Evolutionary conservation across 179 eudicot genomes (phyloP), one percentile per base, ranked within the genome.

Genomic region (Spinacia oleracea): DNA sequence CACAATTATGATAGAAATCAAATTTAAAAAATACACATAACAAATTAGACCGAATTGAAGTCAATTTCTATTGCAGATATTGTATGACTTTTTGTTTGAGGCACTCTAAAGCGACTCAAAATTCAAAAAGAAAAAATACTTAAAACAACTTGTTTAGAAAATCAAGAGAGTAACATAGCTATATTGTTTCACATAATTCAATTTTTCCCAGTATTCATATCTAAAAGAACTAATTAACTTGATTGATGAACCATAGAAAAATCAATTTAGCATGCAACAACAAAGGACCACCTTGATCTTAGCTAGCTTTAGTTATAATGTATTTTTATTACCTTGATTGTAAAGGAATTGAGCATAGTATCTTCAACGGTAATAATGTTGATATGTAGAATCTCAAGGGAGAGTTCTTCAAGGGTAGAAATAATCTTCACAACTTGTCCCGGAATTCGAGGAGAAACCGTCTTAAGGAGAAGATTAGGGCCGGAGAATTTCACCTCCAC

Each of bases 401-500:
- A 87, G 27, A 96, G 86, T 53, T 91, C 91, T 74, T 93, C 91
- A 0, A 96, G 81, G 9, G 91, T 83, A 0, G 93, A 80, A 9
- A 93, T 80, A 21, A 96, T 92, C 92, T 93, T 93, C 73, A 81
- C 74, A 29, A 87, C 91, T 74, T 93, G 98, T 32, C 99, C 96
- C 0, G 89, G 94, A 16, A 93, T 88, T 63, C 86, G 81, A 16
- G 82, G 83, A n/a, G 99, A 96, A 10, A 79, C 80, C 6, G 97
- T 96, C 84, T 90, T 93, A 2, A 96, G 51, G 50, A 93, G 71
- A 31, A 96, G 79, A 85, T 96, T 93, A 2, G 93, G 78, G 21
- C 98, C 97, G 4, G 92, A 85, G 45, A 96, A 93, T 84, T 91
- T 93, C 31, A 93, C 99, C 86, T 93, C 98, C 67, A 96, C 97